phyloP scores from a whole-genome alignment of 192 early-diverging fungal genomes.

The Coemansia erecta region DNA sequence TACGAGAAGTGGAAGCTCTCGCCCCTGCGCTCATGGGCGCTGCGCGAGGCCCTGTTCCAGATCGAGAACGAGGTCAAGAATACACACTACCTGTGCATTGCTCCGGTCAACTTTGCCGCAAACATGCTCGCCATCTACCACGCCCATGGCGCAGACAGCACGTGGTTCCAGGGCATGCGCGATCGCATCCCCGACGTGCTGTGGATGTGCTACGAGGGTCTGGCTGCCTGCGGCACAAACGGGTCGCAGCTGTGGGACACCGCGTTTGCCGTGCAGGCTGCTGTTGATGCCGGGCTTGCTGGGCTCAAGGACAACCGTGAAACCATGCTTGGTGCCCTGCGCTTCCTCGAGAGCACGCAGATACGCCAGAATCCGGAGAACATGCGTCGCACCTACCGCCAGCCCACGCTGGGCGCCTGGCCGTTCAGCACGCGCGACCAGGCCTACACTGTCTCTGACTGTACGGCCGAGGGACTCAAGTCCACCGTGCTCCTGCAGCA shows the following conservation, averaged over 20 bases:
- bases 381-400: slow-evolving; percentile 71
- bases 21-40: slow-evolving; percentile 63
- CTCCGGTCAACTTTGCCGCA: slow-evolving; percentile 92
- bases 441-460: slow-evolving; percentile 94
- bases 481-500: slow-evolving; percentile 73
- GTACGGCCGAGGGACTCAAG: slow-evolving; percentile 90
- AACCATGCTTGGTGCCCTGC: slow-evolving; percentile 64
- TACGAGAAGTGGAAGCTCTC: slow-evolving; percentile 70
- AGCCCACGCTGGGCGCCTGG: slow-evolving; percentile 90
- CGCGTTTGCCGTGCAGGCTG: slow-evolving; percentile 81
- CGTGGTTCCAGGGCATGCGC: slow-evolving; percentile 72
- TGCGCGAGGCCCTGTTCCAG: slow-evolving; percentile 75
- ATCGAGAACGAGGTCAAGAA: slow-evolving; percentile 87
- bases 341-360: slow-evolving; percentile 85
- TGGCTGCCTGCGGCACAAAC: slow-evolving; percentile 96
- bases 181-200: slow-evolving; percentile 78
- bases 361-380: slow-evolving; percentile 74
- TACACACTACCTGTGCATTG: slow-evolving; percentile 85
- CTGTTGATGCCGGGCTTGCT: slow-evolving; percentile 75
- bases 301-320: slow-evolving; percentile 66
- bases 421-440: slow-evolving; percentile 93
- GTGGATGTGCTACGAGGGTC: slow-evolving; percentile 88
- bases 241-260: slow-evolving; percentile 98
- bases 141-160: slow-evolving; percentile 81
- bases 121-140: slow-evolving; percentile 88